Evolutionary conservation across 805 yeast species (phyloP).

Genomic region (Candida caryicola): DNA sequence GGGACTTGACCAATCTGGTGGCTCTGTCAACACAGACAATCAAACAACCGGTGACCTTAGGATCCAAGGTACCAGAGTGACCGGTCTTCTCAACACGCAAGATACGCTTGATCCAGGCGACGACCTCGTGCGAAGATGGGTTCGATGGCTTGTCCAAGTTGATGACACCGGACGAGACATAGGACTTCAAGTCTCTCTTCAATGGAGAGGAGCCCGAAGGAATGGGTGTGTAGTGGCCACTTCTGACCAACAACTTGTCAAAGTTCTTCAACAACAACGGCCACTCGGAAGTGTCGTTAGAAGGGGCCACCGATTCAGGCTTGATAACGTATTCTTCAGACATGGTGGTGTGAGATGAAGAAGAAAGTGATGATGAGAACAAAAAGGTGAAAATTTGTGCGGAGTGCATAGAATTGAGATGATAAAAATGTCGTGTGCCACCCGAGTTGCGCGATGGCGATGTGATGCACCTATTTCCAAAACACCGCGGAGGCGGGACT

Average conservation of each 20-base stretch:
- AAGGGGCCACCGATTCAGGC: conserved; percentile 78
- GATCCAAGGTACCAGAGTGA: conserved; percentile 98
- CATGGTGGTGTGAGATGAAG: conserved; percentile 34
- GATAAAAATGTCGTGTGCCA: too few species aligned
- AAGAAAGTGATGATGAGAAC: conserved; percentile 2
- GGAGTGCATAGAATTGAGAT: too few species aligned
- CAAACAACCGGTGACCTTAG: conserved; percentile 97
- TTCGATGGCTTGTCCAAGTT: conserved; percentile 97
- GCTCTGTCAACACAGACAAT: conserved; percentile 98
- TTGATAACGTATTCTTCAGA: conserved; percentile 76
- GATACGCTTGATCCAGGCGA: conserved; percentile 97
- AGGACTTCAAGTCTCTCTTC: conserved; percentile 88
- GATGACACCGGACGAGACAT: conserved; percentile 92
- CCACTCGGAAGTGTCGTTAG: conserved; percentile 91
- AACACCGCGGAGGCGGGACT: too few species aligned
- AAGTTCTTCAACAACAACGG: conserved; percentile 90
- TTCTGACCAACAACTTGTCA: conserved; percentile 90
- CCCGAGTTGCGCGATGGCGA: too few species aligned
- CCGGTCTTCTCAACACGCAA: conserved; percentile 96
- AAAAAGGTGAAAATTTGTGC: conserved; percentile 3
- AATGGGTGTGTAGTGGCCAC: conserved; percentile 96
- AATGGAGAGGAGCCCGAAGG: conserved; percentile 94
- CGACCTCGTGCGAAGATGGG: conserved; percentile 98
- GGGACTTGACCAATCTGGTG: conserved; percentile 95
- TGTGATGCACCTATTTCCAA: too few species aligned